phyloP scores from a whole-genome alignment of 306 rosid genomes.

The Acacia acuminata region DNA sequence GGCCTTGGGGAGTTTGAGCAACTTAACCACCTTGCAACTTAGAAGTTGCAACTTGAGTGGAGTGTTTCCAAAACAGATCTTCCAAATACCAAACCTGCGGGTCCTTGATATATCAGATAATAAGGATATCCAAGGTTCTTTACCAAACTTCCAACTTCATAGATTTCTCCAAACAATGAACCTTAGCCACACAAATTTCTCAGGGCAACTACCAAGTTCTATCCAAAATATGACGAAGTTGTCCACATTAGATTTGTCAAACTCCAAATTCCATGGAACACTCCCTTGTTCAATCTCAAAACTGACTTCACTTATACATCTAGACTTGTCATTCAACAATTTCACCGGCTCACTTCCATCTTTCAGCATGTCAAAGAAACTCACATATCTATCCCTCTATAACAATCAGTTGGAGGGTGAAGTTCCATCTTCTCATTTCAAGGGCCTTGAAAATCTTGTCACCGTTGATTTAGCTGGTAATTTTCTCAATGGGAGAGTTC shows the following conservation, averaged over 20 bases:
- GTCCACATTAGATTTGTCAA: constrained; percentile 30
- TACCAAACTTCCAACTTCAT: constrained; percentile 37
- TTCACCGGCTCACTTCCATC: constrained; percentile 46
- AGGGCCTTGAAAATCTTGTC: constrained; percentile 23
- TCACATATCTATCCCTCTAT: constrained; percentile 29
- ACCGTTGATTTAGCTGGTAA: constrained; percentile 26
- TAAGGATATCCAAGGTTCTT: constrained; percentile 21
- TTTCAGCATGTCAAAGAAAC: constrained; percentile 31
- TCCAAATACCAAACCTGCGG: constrained; percentile 31
- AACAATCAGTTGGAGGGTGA: constrained; percentile 23
- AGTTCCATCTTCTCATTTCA: constrained; percentile 11
- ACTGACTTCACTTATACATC: constrained; percentile 32
- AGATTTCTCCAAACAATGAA: constrained; percentile 7
- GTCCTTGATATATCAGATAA: constrained; percentile 37
- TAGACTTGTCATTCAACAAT: constrained; percentile 38
- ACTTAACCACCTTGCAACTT: constrained; percentile 22
- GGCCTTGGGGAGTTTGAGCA: constrained; percentile 27
- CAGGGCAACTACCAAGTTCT: constrained; percentile 32
- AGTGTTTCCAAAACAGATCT: constrained; percentile 34
- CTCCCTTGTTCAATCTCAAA: constrained; percentile 35
- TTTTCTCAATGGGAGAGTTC: constrained; percentile 34
- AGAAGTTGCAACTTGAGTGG: constrained; percentile 18
- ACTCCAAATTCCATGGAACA: constrained; percentile 35
- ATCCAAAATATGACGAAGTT: constrained; percentile 29
- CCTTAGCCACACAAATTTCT: constrained; percentile 28